phyloP scores from a whole-genome alignment of 176 grass and related monocot species.

The Musa beccarii region DNA sequence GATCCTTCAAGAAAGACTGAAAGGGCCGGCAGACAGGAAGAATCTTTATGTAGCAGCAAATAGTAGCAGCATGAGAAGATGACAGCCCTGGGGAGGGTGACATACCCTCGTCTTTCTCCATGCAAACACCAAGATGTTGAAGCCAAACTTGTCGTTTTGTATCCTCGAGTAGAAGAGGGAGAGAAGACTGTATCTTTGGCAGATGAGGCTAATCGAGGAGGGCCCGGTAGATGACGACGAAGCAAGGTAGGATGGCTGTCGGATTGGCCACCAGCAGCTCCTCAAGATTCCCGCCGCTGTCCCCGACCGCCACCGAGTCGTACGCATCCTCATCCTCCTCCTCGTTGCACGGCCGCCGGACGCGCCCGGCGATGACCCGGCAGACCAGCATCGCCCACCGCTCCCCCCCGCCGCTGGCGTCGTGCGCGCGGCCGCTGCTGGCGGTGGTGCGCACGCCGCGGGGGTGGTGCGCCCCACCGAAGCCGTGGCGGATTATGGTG shows the following conservation, averaged over 20 bases:
- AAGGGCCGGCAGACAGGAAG: too few relatives aligned
- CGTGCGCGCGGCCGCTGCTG: slow-evolving; percentile 42
- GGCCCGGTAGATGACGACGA: slow-evolving; percentile 80
- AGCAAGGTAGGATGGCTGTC: slow-evolving; percentile 86
- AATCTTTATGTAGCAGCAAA: too few relatives aligned
- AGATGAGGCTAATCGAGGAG: slow-evolving; percentile 7
- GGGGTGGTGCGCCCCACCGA: slow-evolving; percentile 27
- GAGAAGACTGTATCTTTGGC: slow-evolving; percentile 13
- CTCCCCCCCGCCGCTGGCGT: slow-evolving; percentile 4
- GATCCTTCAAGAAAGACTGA: too few relatives aligned
- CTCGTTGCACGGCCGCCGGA: slow-evolving; percentile 15
- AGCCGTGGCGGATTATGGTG: slow-evolving; percentile 62
- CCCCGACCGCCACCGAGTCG: slow-evolving; percentile 64
- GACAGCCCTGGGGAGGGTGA: too few relatives aligned
- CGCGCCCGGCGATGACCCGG: slow-evolving; percentile 81
- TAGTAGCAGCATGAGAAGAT: too few relatives aligned
- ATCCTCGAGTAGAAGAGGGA: slow-evolving; percentile 9
- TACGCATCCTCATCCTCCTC: slow-evolving; percentile 24
- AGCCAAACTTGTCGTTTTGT: too few relatives aligned
- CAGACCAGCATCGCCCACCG: slow-evolving; percentile 78
- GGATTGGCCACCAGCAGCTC: slow-evolving; percentile 92
- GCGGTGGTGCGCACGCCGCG: slow-evolving; percentile 30
- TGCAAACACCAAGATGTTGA: too few relatives aligned
- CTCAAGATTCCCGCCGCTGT: slow-evolving; percentile 54
- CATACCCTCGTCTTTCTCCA: too few relatives aligned